Evolutionary conservation across 1,284 basidiomycete genomes (phyloP), one percentile per base, ranked within the genome.

Genomic region (Abortiporus biennis): DNA sequence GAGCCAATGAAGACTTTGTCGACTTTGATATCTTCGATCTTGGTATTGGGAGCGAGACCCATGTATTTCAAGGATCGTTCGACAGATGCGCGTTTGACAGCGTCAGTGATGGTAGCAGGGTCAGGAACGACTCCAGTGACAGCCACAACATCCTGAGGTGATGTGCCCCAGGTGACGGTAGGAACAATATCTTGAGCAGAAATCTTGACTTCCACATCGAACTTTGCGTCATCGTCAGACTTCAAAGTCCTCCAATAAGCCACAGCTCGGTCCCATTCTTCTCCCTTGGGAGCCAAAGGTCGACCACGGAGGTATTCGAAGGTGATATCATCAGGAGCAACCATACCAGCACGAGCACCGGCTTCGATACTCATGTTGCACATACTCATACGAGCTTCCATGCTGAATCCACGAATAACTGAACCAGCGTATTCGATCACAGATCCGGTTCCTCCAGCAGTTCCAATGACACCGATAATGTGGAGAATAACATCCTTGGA

Each of bases 291-390:
- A 19, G 87, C 79, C 41, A 97, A 73, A 40, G 93, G 93, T 38
- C 92, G 85, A 43, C 82, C 81, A 48, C 78, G 80, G 49, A 97
- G 82, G 66, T 97, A 97, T 38, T 74, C 72, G 62, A 96, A 94
- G 6, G 94, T 97, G 50, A 85, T 69, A 27, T 95, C 88, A 62
- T 97, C 93, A 1, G 93, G 92, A 9, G 92, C 93, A 49, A 97
- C 80, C 91, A 97, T 93, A 44, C 93, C 93, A 4, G 92, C 92
- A 55, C 93, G 80, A 49, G 93, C 94, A 58, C 93, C 93, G 46
- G 83, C 94, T 66, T 97, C 93, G 61, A 97, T 96, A 49, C 90
- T 92, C 93, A 97, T 97, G 70, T 97, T 97, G 67, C 92, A 96
- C 53, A 92, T 91, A 54, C 90, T 93, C 92, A 96, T 96, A 39